Evolutionary conservation across 1,284 basidiomycete species (phyloP), one percentile per base, ranked within the genome.

Genomic region (Moniliophthora roreri): DNA sequence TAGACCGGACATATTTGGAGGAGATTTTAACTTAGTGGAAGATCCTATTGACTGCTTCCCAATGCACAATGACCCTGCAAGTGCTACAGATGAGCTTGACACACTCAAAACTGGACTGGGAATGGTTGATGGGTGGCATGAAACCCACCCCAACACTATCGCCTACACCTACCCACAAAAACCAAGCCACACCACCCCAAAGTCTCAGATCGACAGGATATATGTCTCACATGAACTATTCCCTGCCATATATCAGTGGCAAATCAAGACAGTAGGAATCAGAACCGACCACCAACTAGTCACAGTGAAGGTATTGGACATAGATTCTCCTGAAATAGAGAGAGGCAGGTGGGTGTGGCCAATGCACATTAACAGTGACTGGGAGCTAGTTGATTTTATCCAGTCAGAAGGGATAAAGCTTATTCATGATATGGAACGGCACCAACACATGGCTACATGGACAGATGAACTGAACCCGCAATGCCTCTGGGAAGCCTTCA

Each of bases 201-300:
- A 59, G 7, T 67, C 69, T 0, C 36, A 69, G 0, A 55, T 72
- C 0, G 70, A 73, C 56, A 44, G 69, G 3, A 69, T 70, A 18
- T 69, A 70, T 48, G 44, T 50, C 6, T 51, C 47, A 9, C 3
- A 47, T 11, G 16, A 55, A 8, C 4, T 51, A 1, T 36, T 55
- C 4, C 26, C 54, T 0, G 26, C 24, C 0, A 53, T 56, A 0
- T 4, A 38, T 1, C 51, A 58, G 7, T 66, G 65, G 64, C 11
- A 24, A 32, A 61, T 66, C 11, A 20, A 20, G 16, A 23, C 32
- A 18, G 28, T 44, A 24, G 55, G 34, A 10, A 28, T 57, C n/a
- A 13, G 42, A 9, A 54, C 61, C 3, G 65, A 69, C 54, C 64
- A 66, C 35, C 20, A 26, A 11, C 45, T 66, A 28, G 58, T 62